phyloP scores from a whole-genome alignment of 2,329 filamentous ascomycete genomes.

The Exserohilum turcica region DNA sequence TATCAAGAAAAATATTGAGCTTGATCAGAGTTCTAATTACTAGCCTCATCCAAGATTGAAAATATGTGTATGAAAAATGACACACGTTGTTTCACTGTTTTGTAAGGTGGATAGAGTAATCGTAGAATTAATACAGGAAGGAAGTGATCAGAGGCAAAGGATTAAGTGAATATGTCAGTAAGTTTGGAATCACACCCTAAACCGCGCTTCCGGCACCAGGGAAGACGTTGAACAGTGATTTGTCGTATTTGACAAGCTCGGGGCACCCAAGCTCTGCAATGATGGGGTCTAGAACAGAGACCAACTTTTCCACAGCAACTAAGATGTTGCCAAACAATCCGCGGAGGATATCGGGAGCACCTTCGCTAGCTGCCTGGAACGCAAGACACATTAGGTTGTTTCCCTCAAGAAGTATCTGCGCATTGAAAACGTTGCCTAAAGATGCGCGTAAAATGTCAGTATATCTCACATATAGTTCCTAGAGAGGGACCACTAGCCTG shows the following conservation, averaged over 20 bases:
- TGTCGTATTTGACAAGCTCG: slow-evolving; percentile 21
- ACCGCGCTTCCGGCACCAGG: slow-evolving; percentile 15
- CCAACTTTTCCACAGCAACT: slow-evolving; percentile 22
- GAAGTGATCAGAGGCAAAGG: background rate
- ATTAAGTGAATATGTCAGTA: background rate
- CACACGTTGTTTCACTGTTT: no score
- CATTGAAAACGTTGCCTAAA: slow-evolving; percentile 20
- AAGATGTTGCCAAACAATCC: slow-evolving; percentile 22
- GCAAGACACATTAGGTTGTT: slow-evolving; percentile 27
- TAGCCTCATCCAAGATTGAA: no score
- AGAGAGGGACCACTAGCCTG: slow-evolving; percentile 6
- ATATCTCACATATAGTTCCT: background rate
- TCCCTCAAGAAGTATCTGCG: slow-evolving; percentile 17
- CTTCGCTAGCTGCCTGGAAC: slow-evolving; percentile 21
- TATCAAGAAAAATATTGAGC: no score
- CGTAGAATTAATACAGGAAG: background rate
- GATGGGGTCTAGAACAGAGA: slow-evolving; percentile 21
- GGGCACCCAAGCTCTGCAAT: slow-evolving; percentile 19
- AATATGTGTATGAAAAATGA: no score
- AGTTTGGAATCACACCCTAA: slow-evolving; percentile 1
- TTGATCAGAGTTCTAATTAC: no score
- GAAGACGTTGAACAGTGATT: slow-evolving; percentile 19
- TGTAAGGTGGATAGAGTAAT: no score
- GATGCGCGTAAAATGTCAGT: background rate
- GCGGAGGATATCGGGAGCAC: slow-evolving; percentile 18